Evolutionary conservation across 192 early-diverging fungal species (phyloP), one percentile per base, ranked within the genome.

Genomic region (Umbelopsis isabellina): DNA sequence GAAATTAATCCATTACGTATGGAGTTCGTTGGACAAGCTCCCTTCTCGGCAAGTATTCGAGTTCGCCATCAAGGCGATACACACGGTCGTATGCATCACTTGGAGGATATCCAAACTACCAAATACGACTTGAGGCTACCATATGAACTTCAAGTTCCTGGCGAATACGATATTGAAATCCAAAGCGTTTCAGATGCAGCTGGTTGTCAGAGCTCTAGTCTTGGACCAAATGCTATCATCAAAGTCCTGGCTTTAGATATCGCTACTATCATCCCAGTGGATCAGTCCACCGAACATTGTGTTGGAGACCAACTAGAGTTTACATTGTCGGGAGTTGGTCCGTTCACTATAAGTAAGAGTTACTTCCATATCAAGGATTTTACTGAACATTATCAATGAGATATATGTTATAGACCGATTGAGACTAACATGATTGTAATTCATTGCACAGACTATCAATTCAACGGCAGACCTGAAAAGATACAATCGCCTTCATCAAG

Each of bases 301-400:
- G 82, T 84, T 69, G 82, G 82, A 23, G 82, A 77, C 68, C 52
- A 53, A 9, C 11, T 80, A 12, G 72, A 80, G 13, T 80, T 64
- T 23, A 71, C 52, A 22, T 65, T 80, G 2, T 70, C 70, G 3
- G 79, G 79, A 21, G 46, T 74, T 49, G 52, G 66, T 23, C 70
- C 80, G 67, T 76, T 79, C 47, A 65, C 71, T 23, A 49, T 78
- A 23, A 64, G 79, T 82, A 80, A 72, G 61, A 72, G 20, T 30
- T 2, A 2, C 37, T 46, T 47, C 45, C 12, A n/a, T 66, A 47
- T 46, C 8, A 22, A 46, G 25, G 18, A 4, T 44, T 5, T 0
- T 22, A 6, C 12, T 66, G 16, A 4, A 35, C 65, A 16, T 23
- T 46, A 45, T 35, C 46, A 46, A 47, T 9, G 45, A 15, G 45